Conservation (phyloP, 2,329 filamentous ascomycete species). For the Proliferodiscus dingleyae region DNA sequence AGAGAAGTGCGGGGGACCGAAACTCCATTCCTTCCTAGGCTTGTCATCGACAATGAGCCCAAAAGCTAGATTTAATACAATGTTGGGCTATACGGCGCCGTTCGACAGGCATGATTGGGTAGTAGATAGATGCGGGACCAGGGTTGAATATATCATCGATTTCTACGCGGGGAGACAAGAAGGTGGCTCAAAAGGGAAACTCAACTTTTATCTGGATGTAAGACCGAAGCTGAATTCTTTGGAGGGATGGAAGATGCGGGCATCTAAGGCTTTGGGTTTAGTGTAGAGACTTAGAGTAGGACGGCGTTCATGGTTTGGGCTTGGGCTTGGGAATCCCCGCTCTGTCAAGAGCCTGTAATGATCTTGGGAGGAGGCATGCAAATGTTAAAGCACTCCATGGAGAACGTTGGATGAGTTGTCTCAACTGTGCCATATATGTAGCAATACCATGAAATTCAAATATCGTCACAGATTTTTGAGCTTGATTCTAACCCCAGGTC, state of each 20-base stretch:
- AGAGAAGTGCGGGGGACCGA: conserved; percentile 71
- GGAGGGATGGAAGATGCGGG: conserved; percentile 65
- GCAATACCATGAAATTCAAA: no score
- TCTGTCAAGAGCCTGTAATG: conserved; percentile 8
- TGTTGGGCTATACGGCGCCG: conserved; percentile 82
- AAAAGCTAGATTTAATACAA: conserved; percentile 73
- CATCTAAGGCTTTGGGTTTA: conserved; percentile 45
- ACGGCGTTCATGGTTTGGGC: conserved; percentile 1
- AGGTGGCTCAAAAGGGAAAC: conserved; percentile 36
- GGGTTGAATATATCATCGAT: conserved; percentile 94
- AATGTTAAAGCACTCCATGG: neutral
- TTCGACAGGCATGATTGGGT: conserved; percentile 99
- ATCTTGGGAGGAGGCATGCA: neutral
- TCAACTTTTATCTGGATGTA: conserved; percentile 64
- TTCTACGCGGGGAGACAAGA: conserved; percentile 74
- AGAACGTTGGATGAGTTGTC: neutral
- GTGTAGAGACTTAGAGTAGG: conserved; percentile 31
- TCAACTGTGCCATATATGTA: no score
- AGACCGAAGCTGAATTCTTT: conserved; percentile 63
- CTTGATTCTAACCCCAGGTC: conserved; percentile 40
- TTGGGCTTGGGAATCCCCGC: conserved; percentile 9
- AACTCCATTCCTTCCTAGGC: conserved; percentile 78
- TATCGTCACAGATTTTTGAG: neutral
- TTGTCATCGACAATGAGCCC: conserved; percentile 67
- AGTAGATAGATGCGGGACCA: conserved; percentile 80